Base-by-base conservation (phyloP, 2,329 filamentous ascomycete genomes). In the Stagonosporopsis cucurbitacearum region DNA sequence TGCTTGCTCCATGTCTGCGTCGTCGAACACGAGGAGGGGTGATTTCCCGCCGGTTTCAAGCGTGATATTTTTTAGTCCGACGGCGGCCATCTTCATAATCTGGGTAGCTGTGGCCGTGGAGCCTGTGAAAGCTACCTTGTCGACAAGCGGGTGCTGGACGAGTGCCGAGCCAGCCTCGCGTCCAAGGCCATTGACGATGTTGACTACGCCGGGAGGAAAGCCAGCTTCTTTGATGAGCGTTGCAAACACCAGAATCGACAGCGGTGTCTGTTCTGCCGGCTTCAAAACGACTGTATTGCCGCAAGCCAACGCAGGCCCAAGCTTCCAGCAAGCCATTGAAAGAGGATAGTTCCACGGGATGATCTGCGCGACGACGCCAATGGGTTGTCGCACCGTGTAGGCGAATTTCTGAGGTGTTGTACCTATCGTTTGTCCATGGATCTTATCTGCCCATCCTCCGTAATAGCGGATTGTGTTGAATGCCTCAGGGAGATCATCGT, bases 81-180 rank as follows among this genome's bases (percentile, higher is more conserved):
- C 30, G 75, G 54, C 60, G 62, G 26, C 75, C 76, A 54, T 73
- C 64, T 17, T 76, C 77, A 44, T 65, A 60, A 92, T 89, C 37
- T 86, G 80, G 40, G 84, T 83, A 2, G 86, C 90, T 0, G 89
- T 92, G 2, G 78, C 76, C 0, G 89, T 92, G 4, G 85, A 88
- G 32, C 90, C 90, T 0, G 89, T 92, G 63, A 92, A 93, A 0
- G 89, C 88, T 51, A 93, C 80, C 78, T 92, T 92, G 69, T 90
- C 86, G 19, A 93, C 81, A 20, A 82, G 81, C 19, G 84, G 76
- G 68, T 92, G 89, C 32, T 81, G 80, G 1, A 85, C 86, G 12
- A 92, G 79, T 77, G 79, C 80, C 0, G 84, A 82, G 0, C 86
- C 85, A 3, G 87, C 79, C 35, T 77, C 75, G 54, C 86, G 83